A percentile compares a stretch with the other conserved stretches of the same genome.
These are phyloP conservation scores for Carex kokanica DNA, from an alignment of 176 grass and related monocot genomes.

Conservation along the genomic window DNA sequence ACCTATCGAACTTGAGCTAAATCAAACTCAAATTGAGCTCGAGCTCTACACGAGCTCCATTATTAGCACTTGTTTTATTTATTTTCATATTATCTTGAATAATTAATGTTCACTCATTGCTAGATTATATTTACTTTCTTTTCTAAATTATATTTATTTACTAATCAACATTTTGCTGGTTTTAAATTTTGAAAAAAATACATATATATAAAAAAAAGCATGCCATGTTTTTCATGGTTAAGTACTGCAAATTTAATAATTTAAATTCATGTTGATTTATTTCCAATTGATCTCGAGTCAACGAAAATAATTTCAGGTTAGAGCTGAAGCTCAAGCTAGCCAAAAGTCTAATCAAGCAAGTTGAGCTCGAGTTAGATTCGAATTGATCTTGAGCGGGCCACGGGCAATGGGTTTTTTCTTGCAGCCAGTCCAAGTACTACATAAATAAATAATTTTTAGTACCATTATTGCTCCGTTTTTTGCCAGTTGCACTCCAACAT, in stretches of 20 bases:
- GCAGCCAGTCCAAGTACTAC: background rate
- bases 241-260: background rate
- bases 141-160: background rate
- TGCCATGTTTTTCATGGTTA: background rate
- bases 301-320: background rate
- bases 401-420: background rate
- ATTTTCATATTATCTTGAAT: background rate
- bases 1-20: background rate
- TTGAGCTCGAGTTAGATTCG: background rate
- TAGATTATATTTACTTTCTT: background rate
- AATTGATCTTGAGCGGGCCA: background rate
- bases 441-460: constrained; percentile 23
- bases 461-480: constrained; percentile 63
- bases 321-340: background rate
- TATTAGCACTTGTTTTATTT: background rate
- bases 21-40: background rate
- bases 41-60: background rate
- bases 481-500: constrained; percentile 60
- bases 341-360: background rate
- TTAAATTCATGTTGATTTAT: background rate
- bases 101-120: background rate
- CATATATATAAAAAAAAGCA: background rate
- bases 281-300: background rate
- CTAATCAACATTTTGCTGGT: background rate
- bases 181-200: background rate